Evolutionary conservation across 169 alveolate species (phyloP), one percentile per base, ranked within the genome.

Genomic region (Plasmodium vivax): DNA sequence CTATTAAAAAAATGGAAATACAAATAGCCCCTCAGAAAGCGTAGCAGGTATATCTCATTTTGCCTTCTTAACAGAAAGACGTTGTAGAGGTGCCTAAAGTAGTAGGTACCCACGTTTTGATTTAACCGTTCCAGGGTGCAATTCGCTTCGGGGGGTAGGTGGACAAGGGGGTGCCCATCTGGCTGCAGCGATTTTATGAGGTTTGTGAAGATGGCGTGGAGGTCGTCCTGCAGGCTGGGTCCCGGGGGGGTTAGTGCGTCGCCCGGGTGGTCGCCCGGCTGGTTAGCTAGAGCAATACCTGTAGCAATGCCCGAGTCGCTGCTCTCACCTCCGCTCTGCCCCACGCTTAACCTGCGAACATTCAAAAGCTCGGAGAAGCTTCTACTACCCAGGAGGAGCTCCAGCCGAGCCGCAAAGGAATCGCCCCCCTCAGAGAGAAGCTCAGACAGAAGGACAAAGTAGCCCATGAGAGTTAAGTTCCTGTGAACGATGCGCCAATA

Each of bases 61-160:
- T 85, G 72, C n/a, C 80, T 85, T 85, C 80, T 74, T 6, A 75
- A 85, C 71, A 56, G 54, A 77, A 85, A 85, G 6, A 85, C 43
- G 71, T 85, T 85, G 68, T 51, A 85, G 82, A 85, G 27, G 68
- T 85, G 71, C 45, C 43, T 85, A 41, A 85, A 85, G 62, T 75
- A 75, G 45, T 85, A 56, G 16, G 77, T 23, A 27, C 62, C 93
- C 4, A 85, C 77, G 41, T 77, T 75, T 34, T 85, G 5, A 77
- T 85, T 85, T 85, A 85, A 74, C n/a, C 9, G 36, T 54, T 85
- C 93, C 34, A 85, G 32, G 23, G 85, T 34, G 45, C 30, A 85
- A 54, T 77, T 77, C 2, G n/a, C 54, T 16, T 75, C 43, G 3
- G 41, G 62, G 14, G 51, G 45, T 0, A 54, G 30, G 38, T 10